Base-by-base conservation (phyloP, 2,329 filamentous ascomycete genomes). In the Hymenoscyphus albidus region DNA sequence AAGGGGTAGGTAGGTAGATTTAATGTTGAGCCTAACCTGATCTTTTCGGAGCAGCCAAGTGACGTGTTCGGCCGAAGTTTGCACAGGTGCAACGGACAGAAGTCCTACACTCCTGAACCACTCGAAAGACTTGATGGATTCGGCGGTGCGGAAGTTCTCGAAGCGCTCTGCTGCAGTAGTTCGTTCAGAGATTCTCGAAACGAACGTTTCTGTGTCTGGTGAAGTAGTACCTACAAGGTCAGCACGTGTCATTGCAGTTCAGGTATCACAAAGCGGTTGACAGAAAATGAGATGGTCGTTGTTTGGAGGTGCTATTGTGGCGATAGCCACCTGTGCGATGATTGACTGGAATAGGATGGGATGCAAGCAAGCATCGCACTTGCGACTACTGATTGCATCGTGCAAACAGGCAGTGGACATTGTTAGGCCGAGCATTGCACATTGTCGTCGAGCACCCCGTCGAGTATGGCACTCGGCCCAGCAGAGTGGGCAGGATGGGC, bases 211-310 rank as follows among this genome's bases (percentile, higher is more conserved):
- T 71, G 69, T 71, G 69, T 65, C 67, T 65, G 70, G 66, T 69
- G 38, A 63, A 69, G 71, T 71, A 55, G 69, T 65, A 74, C 71
- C 70, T 74, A 72, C 69, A 69, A 70, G 68, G 72, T 75, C 67
- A 75, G 74, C 73, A 75, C 73, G 72, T 75, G 73, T 74, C 71
- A 69, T 72, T 72, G 70, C 70, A 73, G 70, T 70, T 70, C 65
- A 69, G 61, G 70, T 73, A 69, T 56, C 70, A 73, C 72, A 70
- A 67, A 69, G 68, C 62, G 59, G 67, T 60, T 71, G 72, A 73
- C 67, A 66, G 62, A 66, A 60, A 64, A 71, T 65, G 70, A 69
- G 66, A 71, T 68, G 62, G 59, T 13, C 35, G n/a, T 9, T 14
- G 22, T 51, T 27, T 38, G 27, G 14, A 16, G n/a, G 59, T 35